phyloP scores from a whole-genome alignment of 1,139 yeast species.

The Geotrichum fermentans region DNA sequence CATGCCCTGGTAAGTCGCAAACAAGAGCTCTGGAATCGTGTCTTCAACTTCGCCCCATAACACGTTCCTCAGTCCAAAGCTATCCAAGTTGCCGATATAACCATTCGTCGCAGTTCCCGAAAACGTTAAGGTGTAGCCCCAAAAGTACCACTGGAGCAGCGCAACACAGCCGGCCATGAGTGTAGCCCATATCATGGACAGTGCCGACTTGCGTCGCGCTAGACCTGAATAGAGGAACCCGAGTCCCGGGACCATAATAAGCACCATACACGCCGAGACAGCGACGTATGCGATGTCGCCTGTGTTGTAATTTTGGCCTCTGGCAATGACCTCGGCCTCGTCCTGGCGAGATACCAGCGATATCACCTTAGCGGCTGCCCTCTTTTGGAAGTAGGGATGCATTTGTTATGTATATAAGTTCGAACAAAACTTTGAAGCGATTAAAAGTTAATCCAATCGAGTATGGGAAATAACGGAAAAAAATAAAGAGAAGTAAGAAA shows the following conservation, averaged over 20 bases:
- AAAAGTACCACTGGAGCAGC: slow-evolving; percentile 89
- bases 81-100: slow-evolving; percentile 78
- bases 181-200: slow-evolving; percentile 84
- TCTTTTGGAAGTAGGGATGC: slow-evolving; percentile 7
- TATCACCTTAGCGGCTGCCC: slow-evolving; percentile 4
- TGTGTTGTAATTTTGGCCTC: slow-evolving; percentile 40
- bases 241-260: slow-evolving; percentile 92
- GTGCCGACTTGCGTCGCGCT: slow-evolving; percentile 85
- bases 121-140: slow-evolving; percentile 95
- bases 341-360: slow-evolving; percentile 5
- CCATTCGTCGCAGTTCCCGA: slow-evolving; percentile 68
- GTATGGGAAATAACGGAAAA: not conserved
- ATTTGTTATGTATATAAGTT: not conserved
- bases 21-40: slow-evolving; percentile 75
- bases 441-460: no score
- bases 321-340: not conserved
- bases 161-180: slow-evolving; percentile 76
- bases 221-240: slow-evolving; percentile 93
- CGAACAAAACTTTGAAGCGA: no score
- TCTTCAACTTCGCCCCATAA: slow-evolving; percentile 48
- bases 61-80: slow-evolving; percentile 74
- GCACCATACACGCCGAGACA: slow-evolving; percentile 62
- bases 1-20: slow-evolving; percentile 85
- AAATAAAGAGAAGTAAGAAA: not conserved
- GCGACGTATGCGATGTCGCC: slow-evolving; percentile 50